Conservation (phyloP, 768 basidiomycete genomes). For the Tulasnella sp. region DNA sequence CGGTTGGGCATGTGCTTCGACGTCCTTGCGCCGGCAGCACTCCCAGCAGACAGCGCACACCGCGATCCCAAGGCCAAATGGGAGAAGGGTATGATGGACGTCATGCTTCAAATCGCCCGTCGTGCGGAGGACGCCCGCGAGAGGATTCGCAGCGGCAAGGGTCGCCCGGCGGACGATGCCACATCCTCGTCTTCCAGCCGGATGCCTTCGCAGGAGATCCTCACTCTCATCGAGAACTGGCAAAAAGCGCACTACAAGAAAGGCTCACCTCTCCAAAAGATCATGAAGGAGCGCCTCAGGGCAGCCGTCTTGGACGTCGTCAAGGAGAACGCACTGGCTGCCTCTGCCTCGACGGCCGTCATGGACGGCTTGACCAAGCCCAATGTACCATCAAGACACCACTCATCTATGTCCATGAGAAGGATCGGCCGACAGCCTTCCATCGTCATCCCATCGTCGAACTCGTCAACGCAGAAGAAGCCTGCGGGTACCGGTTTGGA, state of each 20-base stretch:
- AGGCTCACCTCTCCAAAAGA: slow-evolving; percentile 54
- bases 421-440: slow-evolving; percentile 35
- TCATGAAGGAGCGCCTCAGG: slow-evolving; percentile 62
- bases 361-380: slow-evolving; percentile 11
- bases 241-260: slow-evolving; percentile 61
- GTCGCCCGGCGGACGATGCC: slow-evolving; percentile 5
- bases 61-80: slow-evolving; percentile 45
- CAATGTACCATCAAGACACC: slow-evolving; percentile 25
- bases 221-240: slow-evolving; percentile 68
- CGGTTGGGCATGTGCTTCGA: slow-evolving; percentile 60
- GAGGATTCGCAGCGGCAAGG: slow-evolving; percentile 32
- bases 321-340: slow-evolving; percentile 43
- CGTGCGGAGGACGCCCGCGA: slow-evolving; percentile 44
- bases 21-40: not conserved
- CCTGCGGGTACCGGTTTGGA: slow-evolving; percentile 60
- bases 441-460: slow-evolving; percentile 38
- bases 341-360: not conserved
- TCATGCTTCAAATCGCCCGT: slow-evolving; percentile 71
- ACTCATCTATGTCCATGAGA: slow-evolving; percentile 33
- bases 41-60: not conserved
- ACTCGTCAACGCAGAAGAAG: slow-evolving; percentile 33
- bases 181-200: slow-evolving; percentile 34
- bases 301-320: slow-evolving; percentile 62
- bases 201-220: slow-evolving; percentile 50
- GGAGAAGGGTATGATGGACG: slow-evolving; percentile 55